Conservation (phyloP, 2,329 filamentous ascomycete species). For the Aspergillus awamori region DNA sequence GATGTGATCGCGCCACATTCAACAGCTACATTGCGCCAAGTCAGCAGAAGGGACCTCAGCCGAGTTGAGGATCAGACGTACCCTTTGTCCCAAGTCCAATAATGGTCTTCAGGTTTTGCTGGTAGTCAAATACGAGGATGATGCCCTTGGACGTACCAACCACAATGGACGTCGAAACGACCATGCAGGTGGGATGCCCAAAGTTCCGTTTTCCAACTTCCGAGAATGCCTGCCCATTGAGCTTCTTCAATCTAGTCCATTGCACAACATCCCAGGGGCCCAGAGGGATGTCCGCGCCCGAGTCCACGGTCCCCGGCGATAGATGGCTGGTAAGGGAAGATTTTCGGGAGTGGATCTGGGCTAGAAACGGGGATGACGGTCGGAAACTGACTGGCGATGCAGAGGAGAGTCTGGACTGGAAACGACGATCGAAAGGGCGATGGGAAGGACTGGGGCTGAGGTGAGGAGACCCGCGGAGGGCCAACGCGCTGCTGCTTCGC, state of each 20-base stretch:
- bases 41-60: neutral
- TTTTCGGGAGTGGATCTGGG: conserved; percentile 76
- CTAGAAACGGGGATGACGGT: conserved; percentile 74
- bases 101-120: conserved; percentile 90
- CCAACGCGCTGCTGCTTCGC: conserved; percentile 73
- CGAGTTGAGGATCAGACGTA: conserved; percentile 41
- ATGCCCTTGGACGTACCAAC: conserved; percentile 93
- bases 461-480: conserved; percentile 68
- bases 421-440: conserved; percentile 90
- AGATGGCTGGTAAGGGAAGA: conserved; percentile 76
- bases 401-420: conserved; percentile 81
- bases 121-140: conserved; percentile 95
- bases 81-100: conserved; percentile 92
- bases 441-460: conserved; percentile 79
- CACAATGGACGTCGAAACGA: conserved; percentile 83
- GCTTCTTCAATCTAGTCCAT: conserved; percentile 91
- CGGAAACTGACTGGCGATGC: conserved; percentile 64
- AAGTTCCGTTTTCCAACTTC: conserved; percentile 91
- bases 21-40: conserved; percentile 61
- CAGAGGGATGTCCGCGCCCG: conserved; percentile 69
- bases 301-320: conserved; percentile 58
- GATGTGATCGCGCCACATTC: conserved; percentile 88
- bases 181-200: conserved; percentile 85
- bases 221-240: conserved; percentile 87
- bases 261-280: conserved; percentile 95